These are phyloP conservation scores for Cucurbitaria berberidis DNA, from an alignment of 2,329 filamentous ascomycete species.

Conservation along the genomic window DNA sequence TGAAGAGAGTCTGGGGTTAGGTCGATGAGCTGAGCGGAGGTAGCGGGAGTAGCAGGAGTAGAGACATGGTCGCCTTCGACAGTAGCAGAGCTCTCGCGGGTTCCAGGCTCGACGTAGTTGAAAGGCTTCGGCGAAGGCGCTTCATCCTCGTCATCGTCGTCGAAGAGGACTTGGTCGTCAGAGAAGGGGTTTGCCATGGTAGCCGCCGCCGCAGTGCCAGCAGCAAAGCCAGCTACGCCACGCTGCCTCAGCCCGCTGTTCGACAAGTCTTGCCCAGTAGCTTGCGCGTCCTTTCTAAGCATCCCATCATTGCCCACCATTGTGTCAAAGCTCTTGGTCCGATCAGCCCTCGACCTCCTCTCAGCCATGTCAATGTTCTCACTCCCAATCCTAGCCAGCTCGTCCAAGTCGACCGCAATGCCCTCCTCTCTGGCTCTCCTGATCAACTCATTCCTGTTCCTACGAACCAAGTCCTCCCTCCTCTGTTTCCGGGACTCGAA, in stretches of 20 bases:
- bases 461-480: conserved; percentile 41
- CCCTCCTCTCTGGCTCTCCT: conserved; percentile 47
- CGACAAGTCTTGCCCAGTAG: conserved; percentile 30
- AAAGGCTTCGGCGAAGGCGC: conserved; percentile 37
- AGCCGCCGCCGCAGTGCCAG: conserved; percentile 46
- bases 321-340: conserved; percentile 48
- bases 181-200: conserved; percentile 53
- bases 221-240: conserved; percentile 46
- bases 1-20: conserved; percentile 33
- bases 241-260: conserved; percentile 34
- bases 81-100: conserved; percentile 42
- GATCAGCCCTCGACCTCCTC: conserved; percentile 25
- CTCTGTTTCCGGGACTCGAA: conserved; percentile 38
- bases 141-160: conserved; percentile 44
- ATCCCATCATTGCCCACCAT: conserved; percentile 51
- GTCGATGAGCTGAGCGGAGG: conserved; percentile 43
- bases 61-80: conserved; percentile 22
- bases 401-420: conserved; percentile 50
- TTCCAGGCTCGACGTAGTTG: conserved; percentile 28
- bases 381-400: conserved; percentile 44
- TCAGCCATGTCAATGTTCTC: conserved; percentile 32
- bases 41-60: conserved; percentile 14
- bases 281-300: conserved; percentile 36
- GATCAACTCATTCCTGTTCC: conserved; percentile 47
- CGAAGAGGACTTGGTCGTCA: conserved; percentile 53